phyloP scores from a whole-genome alignment of 805 yeast genomes.

The Myxozyma neglecta region DNA sequence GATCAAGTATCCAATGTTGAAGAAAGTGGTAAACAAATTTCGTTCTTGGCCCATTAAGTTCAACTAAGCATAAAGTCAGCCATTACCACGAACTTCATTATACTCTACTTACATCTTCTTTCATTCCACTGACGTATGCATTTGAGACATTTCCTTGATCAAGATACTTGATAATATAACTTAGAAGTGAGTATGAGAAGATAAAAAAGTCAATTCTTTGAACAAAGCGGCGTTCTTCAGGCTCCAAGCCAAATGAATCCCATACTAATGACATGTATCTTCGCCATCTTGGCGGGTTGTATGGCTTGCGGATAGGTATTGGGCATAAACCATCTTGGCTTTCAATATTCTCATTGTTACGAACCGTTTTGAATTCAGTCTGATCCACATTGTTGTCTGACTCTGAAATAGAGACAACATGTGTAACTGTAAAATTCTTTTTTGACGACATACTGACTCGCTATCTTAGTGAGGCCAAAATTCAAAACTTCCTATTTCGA shows the following conservation, averaged over 20 bases:
- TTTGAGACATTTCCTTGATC: constrained; percentile 60
- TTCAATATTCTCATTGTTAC: too few relatives aligned
- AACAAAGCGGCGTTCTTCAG: constrained; percentile 49
- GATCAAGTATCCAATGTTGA: constrained; percentile 57
- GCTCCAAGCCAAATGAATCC: constrained; percentile 20
- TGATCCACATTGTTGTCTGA: too few relatives aligned
- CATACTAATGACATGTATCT: not conserved
- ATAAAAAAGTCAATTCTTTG: constrained; percentile 58
- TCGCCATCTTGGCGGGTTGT: constrained; percentile 10
- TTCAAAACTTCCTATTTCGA: too few relatives aligned
- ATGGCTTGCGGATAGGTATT: not conserved
- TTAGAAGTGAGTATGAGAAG: constrained; percentile 55
- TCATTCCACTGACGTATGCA: constrained; percentile 67
- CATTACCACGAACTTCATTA: too few relatives aligned
- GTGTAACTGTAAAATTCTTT: too few relatives aligned
- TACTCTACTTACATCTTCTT: constrained; percentile 41
- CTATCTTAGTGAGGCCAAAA: too few relatives aligned
- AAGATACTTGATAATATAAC: constrained; percentile 67
- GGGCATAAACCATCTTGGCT: too few relatives aligned
- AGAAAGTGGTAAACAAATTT: constrained; percentile 57
- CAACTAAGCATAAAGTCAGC: constrained; percentile 40
- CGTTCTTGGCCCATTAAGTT: constrained; percentile 63
- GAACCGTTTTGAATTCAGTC: too few relatives aligned
- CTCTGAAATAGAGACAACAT: too few relatives aligned
- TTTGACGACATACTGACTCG: too few relatives aligned